Evolutionary conservation across 2,329 filamentous ascomycete genomes (phyloP).

Genomic region (Alternaria viburni): DNA sequence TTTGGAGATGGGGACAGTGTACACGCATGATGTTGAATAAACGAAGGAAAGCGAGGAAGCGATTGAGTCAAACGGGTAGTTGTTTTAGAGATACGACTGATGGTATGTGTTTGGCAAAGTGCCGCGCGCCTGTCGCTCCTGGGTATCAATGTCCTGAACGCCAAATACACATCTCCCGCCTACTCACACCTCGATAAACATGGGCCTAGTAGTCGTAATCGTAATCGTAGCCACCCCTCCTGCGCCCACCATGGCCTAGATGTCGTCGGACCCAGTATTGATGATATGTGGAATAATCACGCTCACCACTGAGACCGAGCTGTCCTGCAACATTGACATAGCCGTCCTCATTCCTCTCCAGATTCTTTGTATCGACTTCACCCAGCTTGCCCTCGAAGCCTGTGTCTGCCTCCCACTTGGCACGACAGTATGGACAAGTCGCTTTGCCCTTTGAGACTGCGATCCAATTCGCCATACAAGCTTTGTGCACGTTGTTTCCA

Average conservation of each 20-base stretch:
- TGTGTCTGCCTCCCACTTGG: slow-evolving; percentile 57
- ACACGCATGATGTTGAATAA: background rate
- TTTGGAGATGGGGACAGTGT: background rate
- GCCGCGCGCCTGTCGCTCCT: background rate
- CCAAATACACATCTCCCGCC: background rate
- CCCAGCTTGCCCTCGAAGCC: slow-evolving; percentile 49
- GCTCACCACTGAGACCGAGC: slow-evolving; percentile 61
- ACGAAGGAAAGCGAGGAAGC: background rate
- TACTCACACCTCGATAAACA: background rate
- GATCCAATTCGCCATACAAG: slow-evolving; percentile 63
- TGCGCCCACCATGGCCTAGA: slow-evolving; percentile 4
- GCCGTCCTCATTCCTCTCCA: slow-evolving; percentile 56
- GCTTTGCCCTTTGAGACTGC: slow-evolving; percentile 44
- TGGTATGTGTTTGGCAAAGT: background rate
- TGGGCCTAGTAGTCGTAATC: background rate
- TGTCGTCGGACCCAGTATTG: slow-evolving; percentile 31
- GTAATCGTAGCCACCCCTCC: slow-evolving; percentile 2
- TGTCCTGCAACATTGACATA: slow-evolving; percentile 68
- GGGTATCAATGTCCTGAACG: slow-evolving; percentile 3
- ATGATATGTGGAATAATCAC: slow-evolving; percentile 47
- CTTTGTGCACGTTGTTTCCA: slow-evolving; percentile 67
- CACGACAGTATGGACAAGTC: slow-evolving; percentile 68
- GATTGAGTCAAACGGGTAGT: background rate
- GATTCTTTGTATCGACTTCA: slow-evolving; percentile 53
- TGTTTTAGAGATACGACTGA: background rate